phyloP scores from a whole-genome alignment of 2,329 filamentous ascomycete species.

The Cladosporium sp. region DNA sequence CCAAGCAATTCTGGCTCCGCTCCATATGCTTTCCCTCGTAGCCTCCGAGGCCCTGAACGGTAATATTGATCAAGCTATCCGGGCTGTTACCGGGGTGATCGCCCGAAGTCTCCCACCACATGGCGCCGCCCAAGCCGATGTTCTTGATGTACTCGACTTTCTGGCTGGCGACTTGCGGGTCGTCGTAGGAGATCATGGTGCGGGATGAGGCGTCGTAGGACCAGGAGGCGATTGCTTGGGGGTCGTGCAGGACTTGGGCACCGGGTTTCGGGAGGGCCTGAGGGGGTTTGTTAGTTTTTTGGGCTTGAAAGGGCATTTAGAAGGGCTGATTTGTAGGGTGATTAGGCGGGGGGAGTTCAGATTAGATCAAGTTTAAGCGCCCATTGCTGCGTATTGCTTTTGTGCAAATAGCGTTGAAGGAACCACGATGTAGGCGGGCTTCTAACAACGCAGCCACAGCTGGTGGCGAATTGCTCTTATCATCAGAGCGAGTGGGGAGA shows the following conservation, averaged over 20 bases:
- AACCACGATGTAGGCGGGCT: conserved; percentile 8
- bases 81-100: conserved; percentile 55
- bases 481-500: not conserved
- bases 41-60: conserved; percentile 29
- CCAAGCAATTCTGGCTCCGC: conserved; percentile 41
- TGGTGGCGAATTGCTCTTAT: conserved; percentile 11
- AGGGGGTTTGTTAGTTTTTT: not conserved
- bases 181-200: conserved; percentile 73
- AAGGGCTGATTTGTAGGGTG: no score
- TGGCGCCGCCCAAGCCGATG: conserved; percentile 69
- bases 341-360: not conserved
- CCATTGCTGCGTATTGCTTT: conserved; percentile 10
- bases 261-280: conserved; percentile 63
- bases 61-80: conserved; percentile 50
- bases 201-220: conserved; percentile 61
- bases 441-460: conserved; percentile 8
- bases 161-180: conserved; percentile 55
- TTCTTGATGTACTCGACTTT: conserved; percentile 68
- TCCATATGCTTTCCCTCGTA: conserved; percentile 37
- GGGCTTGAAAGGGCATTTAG: not conserved
- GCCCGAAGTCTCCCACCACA: conserved; percentile 89
- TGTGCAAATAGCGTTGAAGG: conserved; percentile 10
- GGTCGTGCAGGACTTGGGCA: conserved; percentile 59
- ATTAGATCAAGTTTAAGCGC: conserved; percentile 12
- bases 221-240: conserved; percentile 63